Conservation (phyloP, 805 yeast genomes). For the Deakozyma indianensis region DNA sequence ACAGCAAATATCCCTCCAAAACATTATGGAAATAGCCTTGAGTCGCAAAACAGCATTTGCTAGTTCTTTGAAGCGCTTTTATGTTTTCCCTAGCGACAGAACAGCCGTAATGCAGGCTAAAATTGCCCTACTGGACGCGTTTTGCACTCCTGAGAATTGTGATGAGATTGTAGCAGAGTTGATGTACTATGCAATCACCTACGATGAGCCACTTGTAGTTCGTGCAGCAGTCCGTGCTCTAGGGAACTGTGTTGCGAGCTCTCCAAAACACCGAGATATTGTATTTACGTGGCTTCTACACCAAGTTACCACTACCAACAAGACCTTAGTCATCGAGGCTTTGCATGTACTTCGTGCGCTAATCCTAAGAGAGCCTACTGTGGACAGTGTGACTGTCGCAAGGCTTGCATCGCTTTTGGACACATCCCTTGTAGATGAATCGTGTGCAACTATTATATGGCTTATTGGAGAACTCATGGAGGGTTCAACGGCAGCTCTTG, state of each 20-base stretch:
- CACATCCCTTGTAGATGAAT: conserved; percentile 21
- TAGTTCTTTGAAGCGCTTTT: conserved; percentile 25
- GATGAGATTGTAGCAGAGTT: conserved; percentile 43
- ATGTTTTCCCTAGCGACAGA: conserved; percentile 41
- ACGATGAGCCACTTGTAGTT: conserved; percentile 16
- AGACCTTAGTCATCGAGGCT: conserved; percentile 41
- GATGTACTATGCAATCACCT: conserved; percentile 35
- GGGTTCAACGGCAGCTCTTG: conserved; percentile 29
- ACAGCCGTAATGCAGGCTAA: conserved; percentile 34
- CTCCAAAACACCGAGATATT: conserved; percentile 34
- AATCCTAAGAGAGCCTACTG: conserved; percentile 46
- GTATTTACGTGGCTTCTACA: conserved; percentile 48
- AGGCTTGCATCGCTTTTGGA: conserved; percentile 27
- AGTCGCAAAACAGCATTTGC: conserved; percentile 21
- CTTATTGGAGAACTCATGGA: conserved; percentile 68
- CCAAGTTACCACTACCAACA: conserved; percentile 26
- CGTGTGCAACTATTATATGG: conserved; percentile 83
- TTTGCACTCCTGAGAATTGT: conserved; percentile 41
- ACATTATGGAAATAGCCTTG: conserved; percentile 28
- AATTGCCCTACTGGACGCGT: conserved; percentile 41
- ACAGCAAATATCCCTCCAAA: conserved; percentile 30
- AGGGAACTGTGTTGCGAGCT: conserved; percentile 41
- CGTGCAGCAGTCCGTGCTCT: conserved; percentile 45
- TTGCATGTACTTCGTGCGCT: conserved; percentile 59
- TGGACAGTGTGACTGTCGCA: conserved; percentile 40